These are phyloP conservation scores for Ceratocystis smalleyi DNA, from an alignment of 2,329 filamentous ascomycete species.

Conservation along the genomic window DNA sequence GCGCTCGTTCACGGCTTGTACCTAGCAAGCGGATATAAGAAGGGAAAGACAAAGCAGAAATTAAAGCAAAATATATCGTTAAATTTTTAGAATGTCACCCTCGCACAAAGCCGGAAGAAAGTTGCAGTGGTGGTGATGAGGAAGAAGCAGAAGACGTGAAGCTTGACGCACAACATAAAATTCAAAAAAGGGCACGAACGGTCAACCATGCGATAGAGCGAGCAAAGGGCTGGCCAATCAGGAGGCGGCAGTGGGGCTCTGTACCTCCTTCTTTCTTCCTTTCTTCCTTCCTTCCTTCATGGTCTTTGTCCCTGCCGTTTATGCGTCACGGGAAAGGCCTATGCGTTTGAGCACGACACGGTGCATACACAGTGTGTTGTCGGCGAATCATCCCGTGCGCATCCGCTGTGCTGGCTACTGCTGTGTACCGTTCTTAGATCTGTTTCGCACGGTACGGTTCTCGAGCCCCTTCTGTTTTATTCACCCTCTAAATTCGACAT, in stretches of 20 bases:
- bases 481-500: background rate
- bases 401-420: background rate
- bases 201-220: background rate
- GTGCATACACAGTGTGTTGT: background rate
- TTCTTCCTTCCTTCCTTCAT: slow-evolving; percentile 5
- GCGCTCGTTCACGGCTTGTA: background rate
- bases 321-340: background rate
- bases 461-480: background rate
- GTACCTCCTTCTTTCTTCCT: background rate
- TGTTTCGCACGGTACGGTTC: background rate
- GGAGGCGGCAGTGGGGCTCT: background rate
- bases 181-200: background rate
- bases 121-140: background rate
- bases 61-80: too few species aligned
- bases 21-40: background rate
- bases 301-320: background rate
- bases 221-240: background rate
- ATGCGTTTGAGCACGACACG: background rate
- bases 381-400: too few species aligned
- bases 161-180: background rate
- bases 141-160: background rate
- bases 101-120: background rate
- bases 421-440: background rate
- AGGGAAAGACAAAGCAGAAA: background rate
- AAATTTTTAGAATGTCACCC: too few species aligned